Base-by-base conservation (phyloP, 495 filamentous ascomycete species). In the Penicillium flavigenum region DNA sequence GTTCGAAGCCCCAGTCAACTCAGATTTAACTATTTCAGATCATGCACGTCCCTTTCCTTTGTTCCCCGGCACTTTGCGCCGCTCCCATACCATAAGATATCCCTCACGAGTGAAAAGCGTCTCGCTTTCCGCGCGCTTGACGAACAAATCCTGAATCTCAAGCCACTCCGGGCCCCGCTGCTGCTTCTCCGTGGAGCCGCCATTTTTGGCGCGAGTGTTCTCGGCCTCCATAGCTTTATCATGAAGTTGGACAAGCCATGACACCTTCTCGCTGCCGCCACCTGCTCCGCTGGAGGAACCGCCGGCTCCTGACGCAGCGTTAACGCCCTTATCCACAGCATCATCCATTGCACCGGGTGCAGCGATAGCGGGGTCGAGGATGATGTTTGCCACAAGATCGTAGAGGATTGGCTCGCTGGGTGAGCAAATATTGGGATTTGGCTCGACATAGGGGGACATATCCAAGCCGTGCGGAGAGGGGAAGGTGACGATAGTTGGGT, bases 401-500 rank as follows among this genome's bases (percentile, higher is more conserved):
- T 98, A 99, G 79, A 89, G 86, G 61, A 98, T 90, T 7, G 93
- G 92, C 66, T 96, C 92, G 10, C 88, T 86, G 0, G 83, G 82
- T 1, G 84, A 74, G 65, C 83, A 81, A 14, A 82, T 36, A 0
- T 75, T 61, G 0, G 86, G 84, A 54, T 87, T 86, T 4, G 89
- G 89, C 59, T 92, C 86, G 26, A 96, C 90, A 64, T 93, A 99
- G 0, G 91, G 91, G 4, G 84, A 81, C 78, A 96, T 86, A 66
- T 99, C 91, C 16, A 99, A 83, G 26, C 84, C 86, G 55, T 87
- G 81, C 11, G 79, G 74, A 4, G 86, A 84, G 54, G 90, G 88
- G 74, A 98, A 97, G 9, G 92, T 97, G 54, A 99, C 94, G 67
- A 99, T 99, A 0, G 95, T 98, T 5, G 92, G 94, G 72, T 98